A percentile compares a stretch with the other conserved stretches of the same genome.
Evolutionary conservation across 352 stramenopile genomes (phyloP).

Genomic region (Phytophthora sp.): DNA sequence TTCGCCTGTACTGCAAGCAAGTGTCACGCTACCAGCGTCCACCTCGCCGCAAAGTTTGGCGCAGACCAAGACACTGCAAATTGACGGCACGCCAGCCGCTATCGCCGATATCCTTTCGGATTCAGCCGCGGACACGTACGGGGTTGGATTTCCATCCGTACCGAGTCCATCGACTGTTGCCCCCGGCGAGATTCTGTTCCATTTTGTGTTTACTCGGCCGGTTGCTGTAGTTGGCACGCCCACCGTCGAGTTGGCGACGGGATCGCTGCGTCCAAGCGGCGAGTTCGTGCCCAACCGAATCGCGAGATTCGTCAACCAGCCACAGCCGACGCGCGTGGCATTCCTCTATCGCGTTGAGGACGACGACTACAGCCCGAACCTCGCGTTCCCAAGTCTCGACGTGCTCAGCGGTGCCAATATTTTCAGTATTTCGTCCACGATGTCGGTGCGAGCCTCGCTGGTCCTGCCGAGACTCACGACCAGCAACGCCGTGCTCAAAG

Average conservation of each 20-base stretch:
- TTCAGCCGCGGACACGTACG: slow-evolving; percentile 57
- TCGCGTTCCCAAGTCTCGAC: slow-evolving; percentile 56
- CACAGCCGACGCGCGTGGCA: slow-evolving; percentile 48
- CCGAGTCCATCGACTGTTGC: slow-evolving; percentile 55
- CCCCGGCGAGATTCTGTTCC: slow-evolving; percentile 75
- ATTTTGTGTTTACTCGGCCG: slow-evolving; percentile 62
- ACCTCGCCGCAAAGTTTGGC: slow-evolving; percentile 33
- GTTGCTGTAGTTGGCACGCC: slow-evolving; percentile 55
- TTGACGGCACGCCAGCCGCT: slow-evolving; percentile 53
- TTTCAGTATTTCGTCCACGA: slow-evolving; percentile 58
- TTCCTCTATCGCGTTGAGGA: slow-evolving; percentile 73
- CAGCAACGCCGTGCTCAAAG: slow-evolving; percentile 34
- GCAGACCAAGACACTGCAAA: slow-evolving; percentile 38
- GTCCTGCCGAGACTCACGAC: slow-evolving; percentile 48
- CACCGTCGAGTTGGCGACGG: slow-evolving; percentile 63
- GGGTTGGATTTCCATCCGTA: slow-evolving; percentile 59
- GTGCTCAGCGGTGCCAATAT: slow-evolving; percentile 49
- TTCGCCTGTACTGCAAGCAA: slow-evolving; percentile 40
- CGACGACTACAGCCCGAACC: slow-evolving; percentile 60
- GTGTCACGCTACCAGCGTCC: slow-evolving; percentile 39
- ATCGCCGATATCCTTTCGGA: slow-evolving; percentile 58
- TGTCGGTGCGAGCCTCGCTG: slow-evolving; percentile 31
- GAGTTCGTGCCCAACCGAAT: slow-evolving; percentile 51
- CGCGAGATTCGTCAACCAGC: slow-evolving; percentile 53
- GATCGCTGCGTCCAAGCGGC: slow-evolving; percentile 54